A percentile compares a stretch with the other conserved stretches of the same genome.
These are phyloP conservation scores for Rhododendron vialii DNA, from an alignment of 148 eudicot species.

Conservation along the genomic window DNA sequence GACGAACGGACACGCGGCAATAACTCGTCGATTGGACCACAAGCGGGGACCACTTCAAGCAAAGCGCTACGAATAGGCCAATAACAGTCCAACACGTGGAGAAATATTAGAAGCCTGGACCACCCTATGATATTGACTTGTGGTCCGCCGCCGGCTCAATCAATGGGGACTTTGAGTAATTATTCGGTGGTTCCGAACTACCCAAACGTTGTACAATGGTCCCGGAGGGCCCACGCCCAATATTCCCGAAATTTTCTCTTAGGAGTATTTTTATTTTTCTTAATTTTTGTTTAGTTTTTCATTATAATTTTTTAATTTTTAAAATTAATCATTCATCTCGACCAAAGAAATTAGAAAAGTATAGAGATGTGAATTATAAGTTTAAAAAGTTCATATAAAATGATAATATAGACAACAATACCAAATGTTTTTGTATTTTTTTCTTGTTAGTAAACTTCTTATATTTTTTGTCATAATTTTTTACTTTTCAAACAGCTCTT, in stretches of 20 bases:
- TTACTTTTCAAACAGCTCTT: background rate
- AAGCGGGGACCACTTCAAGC: background rate
- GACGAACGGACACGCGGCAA: background rate
- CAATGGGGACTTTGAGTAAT: background rate
- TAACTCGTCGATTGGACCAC: constrained; percentile 7
- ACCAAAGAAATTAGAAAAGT: too few relatives aligned
- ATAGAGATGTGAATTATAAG: too few relatives aligned
- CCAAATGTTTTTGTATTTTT: background rate
- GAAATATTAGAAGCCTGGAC: background rate
- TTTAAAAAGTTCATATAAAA: too few relatives aligned
- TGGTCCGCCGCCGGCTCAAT: constrained; percentile 16
- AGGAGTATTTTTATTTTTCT: too few relatives aligned
- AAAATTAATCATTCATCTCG: too few relatives aligned
- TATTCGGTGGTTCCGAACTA: background rate
- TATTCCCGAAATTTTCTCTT: background rate
- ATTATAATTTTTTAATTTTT: too few relatives aligned
- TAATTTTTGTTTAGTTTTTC: background rate
- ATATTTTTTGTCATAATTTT: too few relatives aligned
- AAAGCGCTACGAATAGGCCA: background rate
- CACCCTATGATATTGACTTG: constrained; percentile 1
- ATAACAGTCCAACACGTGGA: background rate
- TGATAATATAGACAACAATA: too few relatives aligned
- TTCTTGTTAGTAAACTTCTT: too few relatives aligned
- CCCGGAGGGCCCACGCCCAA: background rate
- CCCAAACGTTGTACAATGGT: background rate